Evolutionary conservation across 2,329 filamentous ascomycete genomes (phyloP).

Genomic region (Hymenoscyphus linearis): DNA sequence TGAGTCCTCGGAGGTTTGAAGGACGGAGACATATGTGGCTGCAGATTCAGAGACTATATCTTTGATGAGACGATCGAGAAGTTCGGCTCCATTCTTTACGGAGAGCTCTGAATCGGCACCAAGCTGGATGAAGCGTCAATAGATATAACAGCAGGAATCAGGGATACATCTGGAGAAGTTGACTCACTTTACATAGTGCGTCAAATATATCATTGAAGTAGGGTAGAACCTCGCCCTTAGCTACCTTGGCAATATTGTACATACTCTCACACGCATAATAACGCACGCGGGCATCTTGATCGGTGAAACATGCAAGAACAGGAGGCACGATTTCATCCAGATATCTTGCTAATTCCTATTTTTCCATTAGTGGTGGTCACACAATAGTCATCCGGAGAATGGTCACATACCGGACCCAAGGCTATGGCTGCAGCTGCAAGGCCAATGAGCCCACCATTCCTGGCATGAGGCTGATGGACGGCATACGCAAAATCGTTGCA

Average conservation of each 20-base stretch:
- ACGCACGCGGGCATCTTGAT: slow-evolving; percentile 93
- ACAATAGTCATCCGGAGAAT: neutral
- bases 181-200: slow-evolving; percentile 80
- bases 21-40: slow-evolving; percentile 85
- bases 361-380: neutral
- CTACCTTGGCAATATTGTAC: slow-evolving; percentile 99
- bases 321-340: slow-evolving; percentile 92
- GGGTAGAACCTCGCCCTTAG: slow-evolving; percentile 91
- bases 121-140: slow-evolving; percentile 50
- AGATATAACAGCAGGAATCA: neutral
- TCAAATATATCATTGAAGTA: slow-evolving; percentile 99
- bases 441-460: slow-evolving; percentile 94
- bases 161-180: neutral
- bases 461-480: slow-evolving; percentile 90
- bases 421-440: slow-evolving; percentile 94
- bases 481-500: slow-evolving; percentile 98
- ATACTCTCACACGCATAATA: slow-evolving; percentile 99
- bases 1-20: slow-evolving; percentile 58
- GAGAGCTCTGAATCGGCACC: slow-evolving; percentile 94
- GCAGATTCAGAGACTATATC: slow-evolving; percentile 95
- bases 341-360: slow-evolving; percentile 83
- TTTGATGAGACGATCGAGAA: slow-evolving; percentile 90
- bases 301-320: slow-evolving; percentile 93
- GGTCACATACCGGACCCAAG: slow-evolving; percentile 70
- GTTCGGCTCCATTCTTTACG: slow-evolving; percentile 95